Evolutionary conservation across 164 flowering plant species (phyloP), one percentile per base, ranked within the genome.

Genomic region (Magnolia officinalis): DNA sequence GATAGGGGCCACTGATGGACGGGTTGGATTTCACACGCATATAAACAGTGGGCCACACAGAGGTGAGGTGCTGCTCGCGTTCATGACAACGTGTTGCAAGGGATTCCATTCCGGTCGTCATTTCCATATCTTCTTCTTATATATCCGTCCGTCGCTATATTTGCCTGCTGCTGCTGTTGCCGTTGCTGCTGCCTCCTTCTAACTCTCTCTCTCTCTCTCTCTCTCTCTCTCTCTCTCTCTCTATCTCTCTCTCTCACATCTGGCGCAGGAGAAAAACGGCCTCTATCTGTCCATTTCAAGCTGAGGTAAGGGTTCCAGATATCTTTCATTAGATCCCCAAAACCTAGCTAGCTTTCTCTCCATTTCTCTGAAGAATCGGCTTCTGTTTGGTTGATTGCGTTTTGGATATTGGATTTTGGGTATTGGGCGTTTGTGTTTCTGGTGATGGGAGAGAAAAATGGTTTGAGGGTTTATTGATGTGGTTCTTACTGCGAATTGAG

Each of bases 91-190:
- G 45, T 37, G 45, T 37, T 37, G 45, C 45, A 37, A 37, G 45
- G 45, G 45, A 37, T 37, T 37, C 45, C 45, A 37, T 37, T 37
- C 45, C 6, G 45, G 45, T 37, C 45, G 45, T 37, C 45, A 37
- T 37, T 37, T 37, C 45, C 6, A 37, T 37, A 37, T 37, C 45
- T 37, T 23, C 55, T 24, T 4, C 55, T 71, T 24, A 51, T 55
- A 51, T 37, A 51, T 58, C 64, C 74, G 74, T 72, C 64, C 64
- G 64, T 52, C 74, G 74, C 64, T 55, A 29, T 45, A 1, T 7
- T 14, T 52, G 16, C 59, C n/a, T 49, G 8, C 51, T 20, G 21
- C 52, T 70, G 63, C 74, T 24, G 49, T 45, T 24, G 45, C 52
- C 55, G 20, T 29, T 59, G 29, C 61, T 16, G 23, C 74, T 6